Percentiles rank a stretch among this genome's conserved stretches.
These are phyloP conservation scores for Bothriochloa decipiens DNA, from an alignment of 176 grass and related monocot genomes.

Conservation along the genomic window DNA sequence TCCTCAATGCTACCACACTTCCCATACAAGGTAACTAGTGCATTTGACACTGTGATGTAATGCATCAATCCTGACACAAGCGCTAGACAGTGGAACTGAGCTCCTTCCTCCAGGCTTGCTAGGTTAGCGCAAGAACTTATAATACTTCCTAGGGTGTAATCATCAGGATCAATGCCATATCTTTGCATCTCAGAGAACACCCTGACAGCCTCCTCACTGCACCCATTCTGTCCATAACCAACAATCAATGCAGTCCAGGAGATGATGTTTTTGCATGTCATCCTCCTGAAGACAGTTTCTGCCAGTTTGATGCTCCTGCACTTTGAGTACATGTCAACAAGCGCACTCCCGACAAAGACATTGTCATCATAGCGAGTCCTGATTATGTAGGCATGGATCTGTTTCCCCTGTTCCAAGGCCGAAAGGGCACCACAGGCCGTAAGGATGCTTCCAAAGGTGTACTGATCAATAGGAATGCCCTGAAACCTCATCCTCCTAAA, in stretches of 20 bases:
- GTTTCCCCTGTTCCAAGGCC: conserved; percentile 51
- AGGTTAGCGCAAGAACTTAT: conserved; percentile 68
- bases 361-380: conserved; percentile 61
- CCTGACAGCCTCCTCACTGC: conserved; percentile 57
- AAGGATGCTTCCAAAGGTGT: conserved; percentile 64
- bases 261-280: conserved; percentile 59
- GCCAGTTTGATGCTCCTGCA: conserved; percentile 51
- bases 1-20: conserved; percentile 73
- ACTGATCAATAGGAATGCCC: conserved; percentile 58
- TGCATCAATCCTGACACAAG: conserved; percentile 55
- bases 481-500: conserved; percentile 60
- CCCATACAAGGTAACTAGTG: conserved; percentile 70
- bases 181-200: conserved; percentile 60
- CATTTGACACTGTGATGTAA: conserved; percentile 71
- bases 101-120: conserved; percentile 73
- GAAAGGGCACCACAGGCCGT: conserved; percentile 57
- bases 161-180: conserved; percentile 56
- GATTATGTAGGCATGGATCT: conserved; percentile 63
- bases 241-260: conserved; percentile 74
- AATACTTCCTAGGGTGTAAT: conserved; percentile 67
- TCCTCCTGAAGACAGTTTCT: conserved; percentile 57
- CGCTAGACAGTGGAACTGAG: conserved; percentile 66
- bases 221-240: conserved; percentile 69
- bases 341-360: conserved; percentile 56
- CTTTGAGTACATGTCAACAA: conserved; percentile 79